Evolutionary conservation across 805 yeast species (phyloP), one percentile per base, ranked within the genome.

Genomic region (Sugiyamaella americana): DNA sequence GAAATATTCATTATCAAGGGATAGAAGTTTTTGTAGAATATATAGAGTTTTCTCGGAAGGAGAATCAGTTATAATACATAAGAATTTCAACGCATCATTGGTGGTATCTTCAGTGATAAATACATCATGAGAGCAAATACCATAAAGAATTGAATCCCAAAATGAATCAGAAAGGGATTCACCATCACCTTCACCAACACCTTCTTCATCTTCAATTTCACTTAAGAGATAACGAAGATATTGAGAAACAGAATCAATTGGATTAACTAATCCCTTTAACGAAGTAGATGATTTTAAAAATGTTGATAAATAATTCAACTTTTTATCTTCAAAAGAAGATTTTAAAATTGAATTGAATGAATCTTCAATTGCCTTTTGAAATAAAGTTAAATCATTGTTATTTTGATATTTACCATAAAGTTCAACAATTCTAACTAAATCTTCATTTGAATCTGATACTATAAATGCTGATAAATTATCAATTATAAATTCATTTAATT

Each of bases 41-140:
- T 26, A 13, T 13, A 26, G 8, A 8, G 32, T 26, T 26, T 13
- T 26, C 13, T 13, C 13, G 8, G 41, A n/a, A 38, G 16, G 20
- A 24, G 23, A 34, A 6, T 6, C 20, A 38, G 5, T 13, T 5
- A 13, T 19, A 38, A 13, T 19, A 38, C 16, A 11, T 38, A 38
- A 19, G 22, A 20, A 38, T 24, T 23, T 38, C 16, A 23, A 20
- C 23, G 52, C 52, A 17, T 32, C 50, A 10, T 50, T 35, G 6
- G 37, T 6, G 20, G 17, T 21, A 6, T 35, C 48, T 13, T 51
- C 51, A 11, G 42, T 35, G 2, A 49, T 44, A 34, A 51, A 51
- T n/a, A 50, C 43, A 21, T 48, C 54, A 29, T 53, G 54, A 3
- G 50, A 42, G 19, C 40, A 36, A 30, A 52, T 47, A 26, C 49